Percentiles rank a stretch among this genome's conserved stretches.
Conservation (phyloP, 768 basidiomycete genomes). For the Calocera viscosa region DNA sequence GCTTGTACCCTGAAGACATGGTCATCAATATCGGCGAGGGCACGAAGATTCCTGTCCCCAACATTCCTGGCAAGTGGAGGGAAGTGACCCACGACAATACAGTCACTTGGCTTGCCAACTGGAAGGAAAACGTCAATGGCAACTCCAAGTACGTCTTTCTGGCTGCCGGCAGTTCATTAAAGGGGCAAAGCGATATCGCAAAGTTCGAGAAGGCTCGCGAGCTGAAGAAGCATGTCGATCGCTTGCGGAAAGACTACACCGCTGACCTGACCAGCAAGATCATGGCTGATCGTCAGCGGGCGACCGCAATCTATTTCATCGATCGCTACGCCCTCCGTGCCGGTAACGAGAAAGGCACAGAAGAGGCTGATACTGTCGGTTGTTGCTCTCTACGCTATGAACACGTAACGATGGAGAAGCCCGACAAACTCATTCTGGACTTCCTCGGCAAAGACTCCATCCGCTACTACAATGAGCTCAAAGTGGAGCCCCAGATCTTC, state of each 20-base stretch:
- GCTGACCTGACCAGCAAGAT: conserved; percentile 75
- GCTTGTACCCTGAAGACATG: conserved; percentile 89
- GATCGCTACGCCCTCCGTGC: conserved; percentile 94
- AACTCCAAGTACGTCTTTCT: conserved; percentile 97
- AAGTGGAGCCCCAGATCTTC: conserved; percentile 85
- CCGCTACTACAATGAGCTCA: conserved; percentile 84
- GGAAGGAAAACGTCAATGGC: conserved; percentile 96
- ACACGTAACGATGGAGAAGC: conserved; percentile 83
- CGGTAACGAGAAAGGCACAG: conserved; percentile 98
- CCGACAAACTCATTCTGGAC: conserved; percentile 83
- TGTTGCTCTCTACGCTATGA: conserved; percentile 96
- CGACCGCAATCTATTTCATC: conserved; percentile 99
- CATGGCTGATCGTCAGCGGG: conserved; percentile 90
- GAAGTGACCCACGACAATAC: conserved; percentile 80
- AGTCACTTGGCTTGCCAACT: conserved; percentile 96
- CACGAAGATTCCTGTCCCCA: conserved; percentile 67
- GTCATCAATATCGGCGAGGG: conserved; percentile 83
- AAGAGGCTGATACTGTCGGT: conserved; percentile 97
- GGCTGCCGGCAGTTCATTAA: conserved; percentile 91
- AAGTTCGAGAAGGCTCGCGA: conserved; percentile 98
- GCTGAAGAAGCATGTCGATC: conserved; percentile 81
- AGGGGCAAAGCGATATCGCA: conserved; percentile 93
- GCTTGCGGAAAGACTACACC: conserved; percentile 80
- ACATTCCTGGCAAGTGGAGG: conserved; percentile 87
- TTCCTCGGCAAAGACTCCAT: conserved; percentile 99